A percentile compares a stretch with the other conserved stretches of the same genome.
phyloP scores from a whole-genome alignment of 768 basidiomycete species.

The Hemileccinum impolitum region DNA sequence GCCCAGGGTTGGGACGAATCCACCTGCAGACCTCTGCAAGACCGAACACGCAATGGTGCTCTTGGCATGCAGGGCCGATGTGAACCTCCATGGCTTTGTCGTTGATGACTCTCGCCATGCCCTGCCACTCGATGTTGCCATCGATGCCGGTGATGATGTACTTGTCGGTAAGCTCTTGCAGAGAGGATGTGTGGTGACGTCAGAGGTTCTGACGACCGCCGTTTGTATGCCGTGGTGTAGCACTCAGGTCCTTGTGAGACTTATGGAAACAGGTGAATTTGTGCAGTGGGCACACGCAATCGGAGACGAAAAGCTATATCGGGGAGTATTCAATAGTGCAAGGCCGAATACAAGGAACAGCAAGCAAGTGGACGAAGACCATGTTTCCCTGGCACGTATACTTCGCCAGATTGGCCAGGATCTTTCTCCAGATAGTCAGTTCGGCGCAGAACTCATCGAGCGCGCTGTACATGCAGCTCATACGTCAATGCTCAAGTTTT shows the following conservation, averaged over 20 bases:
- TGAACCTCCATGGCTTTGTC: neutral
- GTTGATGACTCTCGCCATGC: neutral
- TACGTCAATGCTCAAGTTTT: neutral
- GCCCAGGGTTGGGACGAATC: slow-evolving; percentile 4
- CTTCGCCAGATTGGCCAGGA: neutral
- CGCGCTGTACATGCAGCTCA: neutral
- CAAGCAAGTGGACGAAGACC: neutral
- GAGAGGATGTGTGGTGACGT: neutral
- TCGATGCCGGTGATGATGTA: neutral
- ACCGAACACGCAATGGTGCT: neutral
- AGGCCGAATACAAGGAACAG: neutral
- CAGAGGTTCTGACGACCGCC: neutral
- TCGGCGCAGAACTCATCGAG: neutral
- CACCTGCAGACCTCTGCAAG: slow-evolving; percentile 2
- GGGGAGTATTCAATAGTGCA: neutral
- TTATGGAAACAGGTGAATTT: neutral
- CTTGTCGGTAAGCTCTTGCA: slow-evolving; percentile 1
- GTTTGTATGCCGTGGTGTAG: slow-evolving; percentile 7
- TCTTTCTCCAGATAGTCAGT: neutral
- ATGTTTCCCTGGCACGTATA: neutral
- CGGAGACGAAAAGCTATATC: neutral
- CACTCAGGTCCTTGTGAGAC: neutral
- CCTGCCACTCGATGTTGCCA: neutral
- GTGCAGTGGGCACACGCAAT: neutral
- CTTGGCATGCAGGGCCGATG: neutral